Evolutionary conservation across 23 red algal species (phyloP), one percentile per base, ranked within the genome.

Genomic region (Agarophyton chilense): DNA sequence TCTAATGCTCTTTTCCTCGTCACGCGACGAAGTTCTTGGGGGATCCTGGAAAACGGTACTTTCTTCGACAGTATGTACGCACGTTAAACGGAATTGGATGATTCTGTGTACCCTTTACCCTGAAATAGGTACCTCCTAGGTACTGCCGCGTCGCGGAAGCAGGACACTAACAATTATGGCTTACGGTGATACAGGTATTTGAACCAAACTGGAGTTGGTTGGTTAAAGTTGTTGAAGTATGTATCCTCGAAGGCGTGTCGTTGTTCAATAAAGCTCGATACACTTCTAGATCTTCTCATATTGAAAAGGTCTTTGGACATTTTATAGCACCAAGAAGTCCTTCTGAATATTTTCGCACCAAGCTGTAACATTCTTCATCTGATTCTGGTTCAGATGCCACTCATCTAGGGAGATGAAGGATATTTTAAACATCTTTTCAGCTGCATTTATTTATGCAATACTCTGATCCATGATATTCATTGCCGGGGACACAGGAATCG

Each of bases 301-400:
- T 24, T 26, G 51, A 61, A 82, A 2, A 82, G 31, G 26, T 82
- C 78, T 5, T 42, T 19, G 17, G 50, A 62, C 31, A 82, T 18
- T 18, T 82, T 34, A 18, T 82, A n/a, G n/a, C n/a, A n/a, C 54
- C 52, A 62, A 29, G 10, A 12, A 16, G 8, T 74, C 22, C 35
- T 32, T 74, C 22, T 22, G 5, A 78, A 49, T 78, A 33, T 78
- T 49, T 7, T 4, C 16, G 51, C 1, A 78, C 73, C 73, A 78
- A 0, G 73, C 42, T n/a, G 0, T 4, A 46, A 0, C 44, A 50
- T n/a, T n/a, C n/a, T n/a, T n/a, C n/a, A n/a, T n/a, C n/a, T n/a
- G n/a, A n/a, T n/a, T n/a, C n/a, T n/a, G 51, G n/a, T 78, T 51
- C 32, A 78, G 10, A 45, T 78, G 54, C 73, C 52, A 78, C 19